These are phyloP conservation scores for Eimeria mitis DNA, from an alignment of 169 alveolate species.

Conservation along the genomic window DNA sequence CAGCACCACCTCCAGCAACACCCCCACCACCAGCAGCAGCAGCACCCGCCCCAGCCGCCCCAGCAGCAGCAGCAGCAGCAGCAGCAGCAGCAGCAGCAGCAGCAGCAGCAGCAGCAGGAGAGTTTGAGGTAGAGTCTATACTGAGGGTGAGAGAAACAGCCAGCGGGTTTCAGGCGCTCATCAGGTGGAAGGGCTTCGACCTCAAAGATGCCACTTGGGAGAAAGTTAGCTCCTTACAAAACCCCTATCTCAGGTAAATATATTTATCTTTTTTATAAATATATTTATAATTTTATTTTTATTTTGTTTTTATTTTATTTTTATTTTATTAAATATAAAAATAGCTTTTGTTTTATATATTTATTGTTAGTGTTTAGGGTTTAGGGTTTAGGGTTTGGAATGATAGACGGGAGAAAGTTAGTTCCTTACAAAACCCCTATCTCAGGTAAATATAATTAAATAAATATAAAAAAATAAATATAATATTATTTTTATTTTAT, in stretches of 20 bases:
- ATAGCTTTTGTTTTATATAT: too few relatives aligned
- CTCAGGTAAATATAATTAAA: neutral
- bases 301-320: too few relatives aligned
- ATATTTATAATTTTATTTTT: too few relatives aligned
- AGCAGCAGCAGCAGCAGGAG: conserved; percentile 12
- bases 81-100: conserved; percentile 11
- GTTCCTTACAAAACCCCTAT: neutral
- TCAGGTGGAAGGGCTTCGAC: neutral
- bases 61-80: conserved; percentile 7
- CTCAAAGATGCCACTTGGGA: neutral
- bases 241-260: neutral
- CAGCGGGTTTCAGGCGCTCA: neutral
- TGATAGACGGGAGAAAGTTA: neutral
- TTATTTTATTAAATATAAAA: too few relatives aligned
- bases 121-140: neutral
- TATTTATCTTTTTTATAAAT: too few relatives aligned
- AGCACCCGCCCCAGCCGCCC: neutral
- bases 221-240: neutral
- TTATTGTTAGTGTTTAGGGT: too few relatives aligned
- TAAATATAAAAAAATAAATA: too few relatives aligned
- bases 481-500: too few relatives aligned
- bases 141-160: neutral
- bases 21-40: neutral
- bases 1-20: neutral
- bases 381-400: too few relatives aligned